Base-by-base conservation (phyloP, 2,329 filamentous ascomycete species). In the Pseudogymnoascus sp. region DNA sequence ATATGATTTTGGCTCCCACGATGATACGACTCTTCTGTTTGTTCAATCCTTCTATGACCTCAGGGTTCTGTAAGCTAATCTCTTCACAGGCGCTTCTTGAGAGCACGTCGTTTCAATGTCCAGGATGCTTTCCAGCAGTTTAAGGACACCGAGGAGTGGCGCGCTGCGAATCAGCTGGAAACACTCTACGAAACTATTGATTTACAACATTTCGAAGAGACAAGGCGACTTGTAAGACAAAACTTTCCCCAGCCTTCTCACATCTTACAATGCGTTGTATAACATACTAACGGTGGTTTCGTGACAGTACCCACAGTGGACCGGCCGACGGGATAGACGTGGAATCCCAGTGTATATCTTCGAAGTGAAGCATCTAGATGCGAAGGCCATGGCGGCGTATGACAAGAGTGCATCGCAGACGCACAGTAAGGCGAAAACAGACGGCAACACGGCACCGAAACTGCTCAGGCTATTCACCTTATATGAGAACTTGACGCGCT, bases 311-410 rank as follows among this genome's bases (percentile, higher is more conserved):
- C 92, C 93, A 23, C 91, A 96, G 85, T 97, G 92, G 90, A 96
- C 91, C 19, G 93, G 93, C 63, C 89, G 92, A 68, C 86, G 93
- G 69, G 93, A 97, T 77, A 89, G 86, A 69, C 89, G 92, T 69
- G 93, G 93, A 68, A 96, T 96, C 67, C 93, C 93, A 7, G 83
- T 97, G 69, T 97, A 95, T 76, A 84, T 97, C 65, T 97, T 90
- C 76, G 90, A 96, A 76, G 91, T 97, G 74, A 84, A 85, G 66
- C 85, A 90, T 65, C 83, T 97, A 70, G 90, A 96, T 78, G 84
- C 83, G 73, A 96, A 96, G 78, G 88, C 88, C 35, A 87, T 97
- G 69, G 78, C 85, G 47, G 83, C 85, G 64, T 96, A 96, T 77
- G 89, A 93, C 73, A 89, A 88, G 71, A 78, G 79, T 44, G 78